Conservation (phyloP, 2,329 filamentous ascomycete genomes). For the Ophiocordyceps camponoti-floridani region DNA sequence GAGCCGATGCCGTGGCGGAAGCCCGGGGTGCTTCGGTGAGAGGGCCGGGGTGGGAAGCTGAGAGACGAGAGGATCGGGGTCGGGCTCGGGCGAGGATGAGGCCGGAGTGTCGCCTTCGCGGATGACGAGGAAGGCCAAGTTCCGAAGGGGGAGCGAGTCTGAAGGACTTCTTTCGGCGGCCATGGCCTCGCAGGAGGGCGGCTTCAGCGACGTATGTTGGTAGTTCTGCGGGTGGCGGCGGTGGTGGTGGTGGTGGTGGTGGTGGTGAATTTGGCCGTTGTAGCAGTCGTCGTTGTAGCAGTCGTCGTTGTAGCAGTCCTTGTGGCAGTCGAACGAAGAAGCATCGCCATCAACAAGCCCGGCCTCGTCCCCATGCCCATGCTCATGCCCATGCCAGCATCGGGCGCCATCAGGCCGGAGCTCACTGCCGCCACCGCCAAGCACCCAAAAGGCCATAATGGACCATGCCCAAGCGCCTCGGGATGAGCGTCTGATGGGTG, state of each 20-base stretch:
- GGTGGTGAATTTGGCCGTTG: background rate
- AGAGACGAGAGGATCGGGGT: conserved; percentile 5
- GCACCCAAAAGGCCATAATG: conserved; percentile 22
- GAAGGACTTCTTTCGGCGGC: no score
- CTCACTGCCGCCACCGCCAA: conserved; percentile 12
- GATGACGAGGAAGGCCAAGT: conserved; percentile 19
- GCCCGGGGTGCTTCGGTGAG: background rate
- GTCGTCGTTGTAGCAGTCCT: background rate
- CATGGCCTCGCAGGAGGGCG: no score
- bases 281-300: background rate
- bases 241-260: background rate
- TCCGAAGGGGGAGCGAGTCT: conserved; percentile 8
- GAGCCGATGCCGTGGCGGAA: background rate
- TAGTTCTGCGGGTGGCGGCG: conserved; percentile 1
- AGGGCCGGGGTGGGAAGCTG: background rate
- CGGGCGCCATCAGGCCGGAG: conserved; percentile 6
- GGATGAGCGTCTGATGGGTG: background rate
- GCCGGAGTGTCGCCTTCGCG: conserved; percentile 12
- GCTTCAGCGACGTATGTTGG: no score
- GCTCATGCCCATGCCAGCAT: background rate
- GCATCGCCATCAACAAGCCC: background rate
- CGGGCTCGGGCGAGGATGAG: conserved; percentile 1
- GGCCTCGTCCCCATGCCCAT: no score
- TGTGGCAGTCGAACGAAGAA: no score
- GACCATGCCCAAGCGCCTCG: conserved; percentile 13